A percentile compares a stretch with the other conserved stretches of the same genome.
Evolutionary conservation across 345 rosid genomes (phyloP).

Genomic region (Citrus sp.): DNA sequence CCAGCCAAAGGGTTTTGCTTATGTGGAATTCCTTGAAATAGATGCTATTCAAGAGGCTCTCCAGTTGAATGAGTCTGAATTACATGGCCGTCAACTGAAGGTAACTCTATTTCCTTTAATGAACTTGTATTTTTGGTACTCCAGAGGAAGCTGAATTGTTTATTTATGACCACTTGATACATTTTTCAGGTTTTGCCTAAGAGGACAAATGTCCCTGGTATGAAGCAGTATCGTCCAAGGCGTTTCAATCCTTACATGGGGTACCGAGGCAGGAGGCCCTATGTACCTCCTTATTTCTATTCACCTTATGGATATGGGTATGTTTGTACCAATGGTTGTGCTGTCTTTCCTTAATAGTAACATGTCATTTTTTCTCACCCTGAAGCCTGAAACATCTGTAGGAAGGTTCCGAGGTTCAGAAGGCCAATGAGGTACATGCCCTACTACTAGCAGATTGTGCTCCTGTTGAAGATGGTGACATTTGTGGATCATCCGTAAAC

Average conservation of each 20-base stretch:
- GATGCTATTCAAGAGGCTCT: constrained; percentile 92
- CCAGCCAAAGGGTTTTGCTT: constrained; percentile 97
- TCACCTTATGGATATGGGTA: constrained; percentile 94
- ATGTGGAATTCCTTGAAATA: constrained; percentile 82
- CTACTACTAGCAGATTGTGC: constrained; percentile 49
- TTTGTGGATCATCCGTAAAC: neutral
- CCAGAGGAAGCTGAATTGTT: neutral
- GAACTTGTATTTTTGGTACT: neutral
- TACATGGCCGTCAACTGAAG: constrained; percentile 95
- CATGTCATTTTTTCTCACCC: neutral
- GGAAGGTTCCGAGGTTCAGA: constrained; percentile 89
- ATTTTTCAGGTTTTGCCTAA: constrained; percentile 66
- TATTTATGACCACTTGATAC: neutral
- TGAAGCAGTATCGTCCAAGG: constrained; percentile 83
- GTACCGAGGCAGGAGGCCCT: constrained; percentile 66
- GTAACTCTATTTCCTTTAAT: constrained; percentile 20
- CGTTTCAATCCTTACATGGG: constrained; percentile 76
- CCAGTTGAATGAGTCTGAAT: constrained; percentile 77
- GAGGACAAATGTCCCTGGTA: constrained; percentile 92
- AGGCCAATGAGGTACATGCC: constrained; percentile 93
- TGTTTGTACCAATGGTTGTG: constrained; percentile 13
- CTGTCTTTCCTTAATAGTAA: neutral
- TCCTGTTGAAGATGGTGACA: neutral
- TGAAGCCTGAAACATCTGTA: constrained; percentile 30
- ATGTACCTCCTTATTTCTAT: constrained; percentile 68